Evolutionary conservation across 163 green algal genomes (phyloP).

Genomic region (Prototheca stagnorum): DNA sequence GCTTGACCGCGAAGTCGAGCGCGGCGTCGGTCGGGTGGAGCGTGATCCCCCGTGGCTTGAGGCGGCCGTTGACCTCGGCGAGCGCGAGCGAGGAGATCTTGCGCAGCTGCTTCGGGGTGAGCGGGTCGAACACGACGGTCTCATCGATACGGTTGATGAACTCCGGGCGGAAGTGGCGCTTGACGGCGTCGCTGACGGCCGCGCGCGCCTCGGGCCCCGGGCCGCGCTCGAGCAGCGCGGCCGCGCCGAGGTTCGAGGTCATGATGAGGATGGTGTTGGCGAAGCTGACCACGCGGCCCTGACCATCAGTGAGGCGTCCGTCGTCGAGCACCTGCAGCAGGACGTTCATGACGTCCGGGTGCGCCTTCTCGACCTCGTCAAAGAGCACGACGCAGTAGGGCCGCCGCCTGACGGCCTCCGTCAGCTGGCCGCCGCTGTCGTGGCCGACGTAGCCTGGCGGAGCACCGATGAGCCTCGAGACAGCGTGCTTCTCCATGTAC

Average conservation of each 20-base stretch:
- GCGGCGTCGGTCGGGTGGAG: constrained; percentile 53
- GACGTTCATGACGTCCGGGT: constrained; percentile 41
- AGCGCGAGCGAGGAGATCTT: constrained; percentile 40
- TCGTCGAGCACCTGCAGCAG: constrained; percentile 67
- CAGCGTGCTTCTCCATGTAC: constrained; percentile 87
- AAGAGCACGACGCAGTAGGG: constrained; percentile 49
- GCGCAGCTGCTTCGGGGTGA: constrained; percentile 35
- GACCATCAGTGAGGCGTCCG: constrained; percentile 66
- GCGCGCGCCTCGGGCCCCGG: constrained; percentile 8
- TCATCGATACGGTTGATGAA: constrained; percentile 57
- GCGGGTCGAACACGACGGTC: constrained; percentile 58
- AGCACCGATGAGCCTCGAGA: constrained; percentile 69
- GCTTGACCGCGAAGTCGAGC: constrained; percentile 41
- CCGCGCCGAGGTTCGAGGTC: constrained; percentile 66
- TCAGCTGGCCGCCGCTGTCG: constrained; percentile 53
- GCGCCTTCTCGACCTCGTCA: constrained; percentile 53
- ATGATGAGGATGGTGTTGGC: constrained; percentile 80
- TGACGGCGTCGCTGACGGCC: constrained; percentile 24
- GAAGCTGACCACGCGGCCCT: constrained; percentile 71
- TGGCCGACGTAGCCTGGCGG: constrained; percentile 86
- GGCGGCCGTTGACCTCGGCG: constrained; percentile 36
- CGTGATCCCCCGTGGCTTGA: constrained; percentile 41
- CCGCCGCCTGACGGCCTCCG: constrained; percentile 22
- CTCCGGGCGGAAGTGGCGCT: constrained; percentile 58
- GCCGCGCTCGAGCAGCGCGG: constrained; percentile 28